Conservation (phyloP, 2,329 filamentous ascomycete genomes). For the Aspergillus clavatus region DNA sequence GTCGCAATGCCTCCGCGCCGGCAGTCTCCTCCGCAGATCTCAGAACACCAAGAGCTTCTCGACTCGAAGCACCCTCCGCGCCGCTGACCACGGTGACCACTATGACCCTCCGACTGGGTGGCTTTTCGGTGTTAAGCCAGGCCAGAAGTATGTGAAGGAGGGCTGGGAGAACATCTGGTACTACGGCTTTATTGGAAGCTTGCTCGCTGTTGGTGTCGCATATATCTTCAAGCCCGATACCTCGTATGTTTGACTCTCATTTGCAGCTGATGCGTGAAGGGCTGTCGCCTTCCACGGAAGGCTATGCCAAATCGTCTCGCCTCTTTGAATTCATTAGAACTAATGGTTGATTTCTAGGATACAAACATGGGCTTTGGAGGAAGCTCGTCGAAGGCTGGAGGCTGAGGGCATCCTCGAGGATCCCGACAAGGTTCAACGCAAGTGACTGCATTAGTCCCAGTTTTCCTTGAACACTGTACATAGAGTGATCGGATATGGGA, state of each 20-base stretch:
- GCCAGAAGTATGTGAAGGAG: conserved; percentile 92
- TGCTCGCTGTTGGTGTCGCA: conserved; percentile 68
- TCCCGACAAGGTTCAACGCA: conserved; percentile 56
- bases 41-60: conserved; percentile 39
- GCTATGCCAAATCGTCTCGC: neutral
- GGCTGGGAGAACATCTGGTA: conserved; percentile 89
- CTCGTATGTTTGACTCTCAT: conserved; percentile 63
- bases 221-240: conserved; percentile 98
- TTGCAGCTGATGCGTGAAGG: neutral
- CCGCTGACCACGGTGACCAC: conserved; percentile 62
- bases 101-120: conserved; percentile 89
- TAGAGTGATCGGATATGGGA: conserved; percentile 33
- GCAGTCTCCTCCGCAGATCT: conserved; percentile 34
- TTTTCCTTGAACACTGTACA: conserved; percentile 39
- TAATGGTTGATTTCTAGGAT: conserved; percentile 58
- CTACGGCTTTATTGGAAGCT: conserved; percentile 76
- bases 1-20: conserved; percentile 37
- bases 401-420: conserved; percentile 90
- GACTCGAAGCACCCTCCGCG: conserved; percentile 36
- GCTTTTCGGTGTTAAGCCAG: conserved; percentile 90
- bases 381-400: conserved; percentile 91
- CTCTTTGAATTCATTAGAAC: neutral
- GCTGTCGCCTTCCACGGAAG: neutral
- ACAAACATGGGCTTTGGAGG: conserved; percentile 98
- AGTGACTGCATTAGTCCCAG: conserved; percentile 31